Base-by-base conservation (phyloP, 495 filamentous ascomycete species). In the Podospora conica region DNA sequence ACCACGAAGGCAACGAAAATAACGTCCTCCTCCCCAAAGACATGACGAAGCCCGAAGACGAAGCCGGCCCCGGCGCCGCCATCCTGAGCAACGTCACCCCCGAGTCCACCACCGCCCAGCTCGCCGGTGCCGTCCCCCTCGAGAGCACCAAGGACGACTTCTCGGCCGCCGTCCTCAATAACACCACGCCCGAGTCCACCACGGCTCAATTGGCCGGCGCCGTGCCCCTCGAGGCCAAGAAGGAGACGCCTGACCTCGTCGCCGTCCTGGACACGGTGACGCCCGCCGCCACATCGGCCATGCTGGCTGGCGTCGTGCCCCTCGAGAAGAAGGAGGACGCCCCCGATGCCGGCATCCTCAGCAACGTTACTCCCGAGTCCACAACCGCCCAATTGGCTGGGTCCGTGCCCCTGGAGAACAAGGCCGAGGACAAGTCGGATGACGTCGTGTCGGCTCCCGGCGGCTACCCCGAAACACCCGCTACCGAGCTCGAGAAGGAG, bases 21-120 rank as follows among this genome's bases (percentile, higher is more conserved):
- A 97, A 97, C 86, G 82, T 97, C 60, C 83, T 98, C 29, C 82
- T 85, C 12, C 87, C 90, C 18, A 84, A 92, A 65, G 83, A 91
- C 68, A 89, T 96, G 64, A 76, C 80, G 53, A 76, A 75, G 65
- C 60, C 65, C 56, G 65, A 65, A 65, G 75, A 83, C 65, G 18
- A 48, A 48, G 70, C 78, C 57, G 73, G 77, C 33, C 77, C 73
- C 27, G 74, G 77, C 27, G 68, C 77, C 59, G 84, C 84, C 27
- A 29, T 25, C 53, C 28, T 68, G 65, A 71, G 58, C 66, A 63
- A 66, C 11, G 90, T 87, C 27, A 83, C 86, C 25, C 89, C 92
- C 55, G 79, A 86, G 68, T 88, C 91, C n/a, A 88, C 90, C 53
- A 94, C 92, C 58, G 86, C 88, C 48, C 82, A 82, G 23, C 78